Evolutionary conservation across 2,329 filamentous ascomycete genomes (phyloP).

Genomic region (Trichocomaceae sp.): DNA sequence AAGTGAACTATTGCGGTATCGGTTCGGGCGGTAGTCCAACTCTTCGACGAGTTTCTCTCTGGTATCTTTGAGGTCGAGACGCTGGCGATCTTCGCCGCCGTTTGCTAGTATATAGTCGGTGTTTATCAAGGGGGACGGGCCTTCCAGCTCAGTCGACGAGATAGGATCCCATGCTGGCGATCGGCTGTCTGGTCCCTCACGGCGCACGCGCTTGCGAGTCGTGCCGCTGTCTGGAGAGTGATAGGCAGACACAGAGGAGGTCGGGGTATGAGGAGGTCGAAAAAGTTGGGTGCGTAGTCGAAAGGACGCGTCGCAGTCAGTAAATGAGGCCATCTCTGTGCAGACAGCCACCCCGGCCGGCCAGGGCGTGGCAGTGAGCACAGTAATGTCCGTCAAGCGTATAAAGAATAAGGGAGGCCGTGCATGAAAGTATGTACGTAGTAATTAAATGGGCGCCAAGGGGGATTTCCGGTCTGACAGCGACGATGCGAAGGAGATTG

Average conservation of each 20-base stretch:
- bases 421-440: too few species aligned
- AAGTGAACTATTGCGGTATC: slow-evolving; percentile 28
- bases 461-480: not conserved
- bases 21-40: slow-evolving; percentile 37
- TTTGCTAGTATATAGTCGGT: slow-evolving; percentile 34
- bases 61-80: slow-evolving; percentile 17
- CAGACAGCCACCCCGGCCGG: not conserved
- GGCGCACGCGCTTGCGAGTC: slow-evolving; percentile 27
- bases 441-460: too few species aligned
- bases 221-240: slow-evolving; percentile 2
- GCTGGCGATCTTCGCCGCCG: slow-evolving; percentile 13
- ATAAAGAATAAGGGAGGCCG: not conserved
- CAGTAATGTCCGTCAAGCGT: not conserved
- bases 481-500: not conserved
- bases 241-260: slow-evolving; percentile 8
- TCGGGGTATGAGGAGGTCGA: slow-evolving; percentile 11
- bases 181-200: slow-evolving; percentile 21
- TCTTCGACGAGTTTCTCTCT: slow-evolving; percentile 22
- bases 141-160: slow-evolving; percentile 19
- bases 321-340: slow-evolving; percentile 12
- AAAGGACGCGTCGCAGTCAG: slow-evolving; percentile 11
- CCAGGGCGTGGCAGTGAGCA: not conserved
- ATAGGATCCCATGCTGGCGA: slow-evolving; percentile 20
- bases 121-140: slow-evolving; percentile 33
- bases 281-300: slow-evolving; percentile 16